phyloP scores from a whole-genome alignment of 495 filamentous ascomycete genomes.

The Rhypophila decipiens region DNA sequence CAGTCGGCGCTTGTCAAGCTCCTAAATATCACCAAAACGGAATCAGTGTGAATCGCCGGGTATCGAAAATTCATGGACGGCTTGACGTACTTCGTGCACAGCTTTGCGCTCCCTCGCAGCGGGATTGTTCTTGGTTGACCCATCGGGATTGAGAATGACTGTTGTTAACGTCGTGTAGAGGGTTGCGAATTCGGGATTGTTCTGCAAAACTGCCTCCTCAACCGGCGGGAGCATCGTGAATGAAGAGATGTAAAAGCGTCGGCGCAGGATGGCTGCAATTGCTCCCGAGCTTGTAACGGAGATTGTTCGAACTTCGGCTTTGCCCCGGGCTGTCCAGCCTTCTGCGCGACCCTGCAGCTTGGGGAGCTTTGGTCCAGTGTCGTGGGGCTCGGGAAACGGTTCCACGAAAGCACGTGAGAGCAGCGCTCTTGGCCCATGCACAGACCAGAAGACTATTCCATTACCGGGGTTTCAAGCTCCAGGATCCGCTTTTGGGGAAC shows the following conservation, averaged over 20 bases:
- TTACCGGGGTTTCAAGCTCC: too few relatives aligned
- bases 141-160: conserved; percentile 53
- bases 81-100: conserved; percentile 41
- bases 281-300: too few relatives aligned
- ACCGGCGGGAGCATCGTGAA: conserved; percentile 57
- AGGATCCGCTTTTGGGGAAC: too few relatives aligned
- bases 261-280: neutral
- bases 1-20: conserved; percentile 34
- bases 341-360: too few relatives aligned
- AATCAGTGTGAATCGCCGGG: neutral
- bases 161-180: conserved; percentile 56
- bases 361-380: too few relatives aligned
- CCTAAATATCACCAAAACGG: conserved; percentile 14
- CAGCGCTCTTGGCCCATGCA: too few relatives aligned
- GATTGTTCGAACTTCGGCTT: too few relatives aligned
- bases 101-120: conserved; percentile 47
- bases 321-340: too few relatives aligned
- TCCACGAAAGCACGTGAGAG: conserved; percentile 22
- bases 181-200: conserved; percentile 58
- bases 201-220: conserved; percentile 53
- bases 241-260: neutral
- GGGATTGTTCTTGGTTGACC: conserved; percentile 51
- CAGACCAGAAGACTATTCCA: neutral
- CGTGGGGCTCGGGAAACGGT: neutral
- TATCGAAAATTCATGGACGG: neutral